Conservation (phyloP, 2,329 filamentous ascomycete genomes). For the Xylaria hypoxylon region DNA sequence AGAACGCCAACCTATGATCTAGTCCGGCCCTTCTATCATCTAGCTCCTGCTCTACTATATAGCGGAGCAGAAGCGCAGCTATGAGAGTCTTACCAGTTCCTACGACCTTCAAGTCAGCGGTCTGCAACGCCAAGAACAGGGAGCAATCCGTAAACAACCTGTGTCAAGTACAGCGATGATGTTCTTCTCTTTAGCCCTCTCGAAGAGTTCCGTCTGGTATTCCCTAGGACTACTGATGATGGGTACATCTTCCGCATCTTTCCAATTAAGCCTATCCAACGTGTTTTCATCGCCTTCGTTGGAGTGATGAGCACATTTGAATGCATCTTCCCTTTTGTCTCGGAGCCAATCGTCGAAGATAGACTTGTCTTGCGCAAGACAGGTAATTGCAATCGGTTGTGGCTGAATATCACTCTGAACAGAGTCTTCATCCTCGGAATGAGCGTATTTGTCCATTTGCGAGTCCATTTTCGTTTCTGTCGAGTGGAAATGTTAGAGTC, state of each 20-base stretch:
- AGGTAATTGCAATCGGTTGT: neutral
- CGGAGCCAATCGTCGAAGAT: slow-evolving; percentile 35
- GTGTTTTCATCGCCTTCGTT: neutral
- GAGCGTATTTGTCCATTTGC: slow-evolving; percentile 26
- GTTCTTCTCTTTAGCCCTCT: slow-evolving; percentile 85
- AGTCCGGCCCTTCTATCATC: slow-evolving; percentile 72
- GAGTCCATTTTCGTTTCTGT: no score
- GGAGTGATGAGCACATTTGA: slow-evolving; percentile 13
- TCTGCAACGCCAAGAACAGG: neutral
- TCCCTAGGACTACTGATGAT: slow-evolving; percentile 85
- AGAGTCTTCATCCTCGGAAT: slow-evolving; percentile 31
- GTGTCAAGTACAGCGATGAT: slow-evolving; percentile 94
- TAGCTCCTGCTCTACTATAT: slow-evolving; percentile 82
- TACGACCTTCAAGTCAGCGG: slow-evolving; percentile 49
- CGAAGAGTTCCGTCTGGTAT: slow-evolving; percentile 92
- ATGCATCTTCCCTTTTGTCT: slow-evolving; percentile 28
- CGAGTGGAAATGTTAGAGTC: no score
- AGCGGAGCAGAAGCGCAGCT: slow-evolving; percentile 83
- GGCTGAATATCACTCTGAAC: slow-evolving; percentile 2
- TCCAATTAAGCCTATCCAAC: slow-evolving; percentile 38
- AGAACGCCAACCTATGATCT: slow-evolving; percentile 79
- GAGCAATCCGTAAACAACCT: slow-evolving; percentile 57
- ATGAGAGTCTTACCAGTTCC: slow-evolving; percentile 97
- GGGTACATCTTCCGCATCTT: slow-evolving; percentile 55
- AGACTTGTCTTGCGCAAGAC: slow-evolving; percentile 26